Percentiles rank a stretch among this genome's conserved stretches.
These are phyloP conservation scores for Solanum medicagineum DNA, from an alignment of 257 asterid genomes.

Conservation along the genomic window DNA sequence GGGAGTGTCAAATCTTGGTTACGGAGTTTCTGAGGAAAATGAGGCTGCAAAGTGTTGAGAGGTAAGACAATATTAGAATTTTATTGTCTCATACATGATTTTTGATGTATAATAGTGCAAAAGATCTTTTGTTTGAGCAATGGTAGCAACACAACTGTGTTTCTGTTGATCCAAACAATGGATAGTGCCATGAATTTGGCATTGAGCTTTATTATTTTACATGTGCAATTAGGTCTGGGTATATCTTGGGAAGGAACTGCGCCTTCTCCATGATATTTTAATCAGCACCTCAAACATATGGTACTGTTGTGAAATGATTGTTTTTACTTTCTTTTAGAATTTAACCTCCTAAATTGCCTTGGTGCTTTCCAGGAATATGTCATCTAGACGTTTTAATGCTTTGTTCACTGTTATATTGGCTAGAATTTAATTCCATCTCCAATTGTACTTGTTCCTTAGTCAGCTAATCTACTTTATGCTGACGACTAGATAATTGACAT, in stretches of 20 bases:
- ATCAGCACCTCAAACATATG: background rate
- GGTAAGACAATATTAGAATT: constrained; percentile 28
- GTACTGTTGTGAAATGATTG: background rate
- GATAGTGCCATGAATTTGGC: background rate
- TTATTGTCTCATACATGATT: background rate
- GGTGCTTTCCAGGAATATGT: background rate
- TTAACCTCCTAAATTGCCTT: background rate
- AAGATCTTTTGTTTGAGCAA: background rate
- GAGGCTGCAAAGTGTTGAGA: constrained; percentile 19
- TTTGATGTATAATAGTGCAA: background rate
- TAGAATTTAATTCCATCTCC: background rate
- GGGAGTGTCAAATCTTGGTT: constrained; percentile 70
- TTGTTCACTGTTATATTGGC: background rate
- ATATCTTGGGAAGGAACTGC: background rate
- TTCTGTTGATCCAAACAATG: background rate
- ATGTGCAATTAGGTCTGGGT: background rate
- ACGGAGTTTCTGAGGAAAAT: constrained; percentile 32
- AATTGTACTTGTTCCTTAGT: background rate
- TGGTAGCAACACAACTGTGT: background rate
- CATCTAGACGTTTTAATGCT: background rate
- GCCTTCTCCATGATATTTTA: background rate
- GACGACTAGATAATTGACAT: background rate
- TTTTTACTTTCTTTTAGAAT: background rate
- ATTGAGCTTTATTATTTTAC: background rate
- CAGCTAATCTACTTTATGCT: background rate